phyloP scores from a whole-genome alignment of 2,329 filamentous ascomycete species.

The Sporothrix dimorphospora region DNA sequence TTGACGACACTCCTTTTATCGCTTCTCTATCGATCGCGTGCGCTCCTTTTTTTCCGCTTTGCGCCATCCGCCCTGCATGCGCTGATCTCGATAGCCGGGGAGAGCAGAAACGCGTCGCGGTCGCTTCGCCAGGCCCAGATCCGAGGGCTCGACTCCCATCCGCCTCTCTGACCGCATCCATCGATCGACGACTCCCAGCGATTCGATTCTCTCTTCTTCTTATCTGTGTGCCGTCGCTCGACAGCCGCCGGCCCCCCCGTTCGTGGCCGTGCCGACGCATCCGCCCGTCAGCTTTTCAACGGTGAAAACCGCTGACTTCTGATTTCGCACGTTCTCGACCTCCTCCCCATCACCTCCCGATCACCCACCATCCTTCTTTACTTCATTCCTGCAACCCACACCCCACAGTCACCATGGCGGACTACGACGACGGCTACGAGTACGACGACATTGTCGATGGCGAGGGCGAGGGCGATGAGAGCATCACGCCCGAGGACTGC shows the following conservation, averaged over 20 bases:
- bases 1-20: not conserved
- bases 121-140: constrained; percentile 25
- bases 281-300: not conserved
- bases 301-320: not conserved
- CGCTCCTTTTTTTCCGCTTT: not conserved
- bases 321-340: not conserved
- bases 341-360: not conserved
- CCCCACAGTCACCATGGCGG: constrained; percentile 49
- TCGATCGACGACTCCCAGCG: not conserved
- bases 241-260: not conserved
- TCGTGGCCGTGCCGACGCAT: not conserved
- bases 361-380: not conserved
- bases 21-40: not conserved
- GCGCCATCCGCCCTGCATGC: constrained; percentile 29
- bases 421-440: constrained; percentile 58
- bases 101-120: constrained; percentile 34
- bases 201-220: not conserved
- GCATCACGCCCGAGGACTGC: constrained; percentile 94
- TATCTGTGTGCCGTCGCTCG: not conserved
- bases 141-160: constrained; percentile 13
- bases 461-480: constrained; percentile 71
- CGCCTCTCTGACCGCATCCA: not conserved
- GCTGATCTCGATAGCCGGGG: constrained; percentile 27
- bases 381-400: not conserved
- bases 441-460: constrained; percentile 54